A percentile compares a stretch with the other conserved stretches of the same genome.
Conservation (phyloP, 2,329 filamentous ascomycete genomes). For the Aspergillus eucalypticola region DNA sequence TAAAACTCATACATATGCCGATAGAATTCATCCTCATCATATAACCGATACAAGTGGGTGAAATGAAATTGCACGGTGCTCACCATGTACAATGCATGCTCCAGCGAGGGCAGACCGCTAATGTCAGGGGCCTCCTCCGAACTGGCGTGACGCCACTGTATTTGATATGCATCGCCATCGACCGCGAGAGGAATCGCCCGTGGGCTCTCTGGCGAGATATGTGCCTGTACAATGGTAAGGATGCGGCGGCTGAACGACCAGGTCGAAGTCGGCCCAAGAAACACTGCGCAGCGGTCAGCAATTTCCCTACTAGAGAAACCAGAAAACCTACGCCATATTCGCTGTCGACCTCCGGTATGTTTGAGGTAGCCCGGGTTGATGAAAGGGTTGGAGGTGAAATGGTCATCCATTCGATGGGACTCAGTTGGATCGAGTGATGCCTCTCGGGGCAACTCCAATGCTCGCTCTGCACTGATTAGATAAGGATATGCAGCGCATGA, state of each 20-base stretch:
- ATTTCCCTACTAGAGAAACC: fast-evolving
- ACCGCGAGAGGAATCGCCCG: constrained; percentile 44
- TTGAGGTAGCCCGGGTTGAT: constrained; percentile 34
- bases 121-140: constrained; percentile 32
- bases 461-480: background rate
- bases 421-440: constrained; percentile 12
- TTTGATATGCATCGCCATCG: constrained; percentile 52
- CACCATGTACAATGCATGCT: constrained; percentile 55
- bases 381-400: constrained; percentile 21
- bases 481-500: background rate
- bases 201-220: constrained; percentile 45
- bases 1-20: constrained; percentile 43
- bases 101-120: constrained; percentile 49
- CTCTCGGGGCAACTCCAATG: background rate
- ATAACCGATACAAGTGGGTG: constrained; percentile 55
- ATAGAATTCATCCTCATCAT: constrained; percentile 54
- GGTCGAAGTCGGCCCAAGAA: constrained; percentile 56
- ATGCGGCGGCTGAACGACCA: constrained; percentile 56
- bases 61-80: constrained; percentile 59
- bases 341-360: constrained; percentile 8
- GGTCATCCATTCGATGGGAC: constrained; percentile 29
- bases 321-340: constrained; percentile 19
- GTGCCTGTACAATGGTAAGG: constrained; percentile 50
- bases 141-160: constrained; percentile 49
- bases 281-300: constrained; percentile 38